phyloP scores from a whole-genome alignment of 768 basidiomycete genomes.

The Amanita subjunquillea region DNA sequence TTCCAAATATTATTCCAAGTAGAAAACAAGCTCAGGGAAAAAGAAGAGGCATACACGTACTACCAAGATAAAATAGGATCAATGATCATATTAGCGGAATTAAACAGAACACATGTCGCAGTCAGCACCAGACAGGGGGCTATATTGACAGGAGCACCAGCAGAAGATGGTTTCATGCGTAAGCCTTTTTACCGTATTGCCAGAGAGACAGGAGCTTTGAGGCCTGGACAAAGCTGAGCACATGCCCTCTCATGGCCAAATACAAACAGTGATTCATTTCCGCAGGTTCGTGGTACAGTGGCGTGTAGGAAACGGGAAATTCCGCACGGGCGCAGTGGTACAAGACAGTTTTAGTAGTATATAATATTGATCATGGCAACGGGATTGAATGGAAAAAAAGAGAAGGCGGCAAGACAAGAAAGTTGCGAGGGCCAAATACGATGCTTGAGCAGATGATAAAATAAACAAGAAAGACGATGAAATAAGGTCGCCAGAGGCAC shows the following conservation, averaged over 20 bases:
- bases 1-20: not conserved
- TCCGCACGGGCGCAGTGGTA: not conserved
- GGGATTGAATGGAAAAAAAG: not conserved
- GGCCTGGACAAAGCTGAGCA: not conserved
- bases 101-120: slow-evolving; percentile 4
- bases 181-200: not conserved
- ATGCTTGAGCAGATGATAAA: not conserved
- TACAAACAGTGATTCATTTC: slow-evolving; percentile 2
- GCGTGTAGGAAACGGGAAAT: slow-evolving; percentile 2
- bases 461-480: not conserved
- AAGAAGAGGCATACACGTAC: not conserved
- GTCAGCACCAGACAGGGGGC: slow-evolving; percentile 1
- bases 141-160: slow-evolving; percentile 1
- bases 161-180: not conserved
- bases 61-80: not conserved
- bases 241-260: not conserved
- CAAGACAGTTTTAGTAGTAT: not conserved
- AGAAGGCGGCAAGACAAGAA: not conserved
- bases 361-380: not conserved
- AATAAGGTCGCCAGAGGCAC: slow-evolving; percentile 7
- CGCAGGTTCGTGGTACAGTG: slow-evolving; percentile 2
- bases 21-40: not conserved
- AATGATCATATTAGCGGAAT: not conserved
- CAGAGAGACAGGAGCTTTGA: slow-evolving; percentile 1
- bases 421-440: not conserved